phyloP scores from a whole-genome alignment of 768 basidiomycete species.

The Termitomyces sp. region DNA sequence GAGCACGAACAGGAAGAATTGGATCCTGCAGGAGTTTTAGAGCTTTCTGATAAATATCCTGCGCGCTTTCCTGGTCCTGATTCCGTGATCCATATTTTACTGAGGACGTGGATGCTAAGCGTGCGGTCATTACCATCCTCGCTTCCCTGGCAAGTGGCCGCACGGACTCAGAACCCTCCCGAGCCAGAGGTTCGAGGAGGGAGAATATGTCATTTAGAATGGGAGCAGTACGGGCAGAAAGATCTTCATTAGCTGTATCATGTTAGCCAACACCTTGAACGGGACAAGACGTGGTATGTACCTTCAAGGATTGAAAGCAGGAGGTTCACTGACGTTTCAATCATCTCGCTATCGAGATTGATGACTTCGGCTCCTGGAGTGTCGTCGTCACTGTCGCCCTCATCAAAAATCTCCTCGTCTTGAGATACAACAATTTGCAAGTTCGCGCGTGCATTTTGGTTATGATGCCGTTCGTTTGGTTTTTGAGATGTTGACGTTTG shows the following conservation, averaged over 20 bases:
- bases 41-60: constrained; percentile 81
- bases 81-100: constrained; percentile 18
- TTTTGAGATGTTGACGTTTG: constrained; percentile 20
- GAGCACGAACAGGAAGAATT: constrained; percentile 89
- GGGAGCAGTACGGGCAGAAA: constrained; percentile 58
- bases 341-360: constrained; percentile 57
- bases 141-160: constrained; percentile 72
- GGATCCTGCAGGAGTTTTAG: constrained; percentile 88
- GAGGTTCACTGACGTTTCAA: constrained; percentile 73
- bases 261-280: neutral
- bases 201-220: constrained; percentile 69
- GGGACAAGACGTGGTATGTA: constrained; percentile 23
- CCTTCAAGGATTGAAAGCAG: constrained; percentile 87
- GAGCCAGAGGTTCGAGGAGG: constrained; percentile 55
- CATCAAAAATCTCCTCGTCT: constrained; percentile 37
- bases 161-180: constrained; percentile 41
- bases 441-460: constrained; percentile 9
- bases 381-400: constrained; percentile 57
- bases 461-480: constrained; percentile 16
- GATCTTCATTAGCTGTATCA: constrained; percentile 45
- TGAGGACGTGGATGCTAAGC: constrained; percentile 59
- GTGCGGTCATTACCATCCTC: constrained; percentile 77
- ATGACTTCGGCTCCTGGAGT: constrained; percentile 35
- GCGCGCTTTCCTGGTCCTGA: constrained; percentile 38
- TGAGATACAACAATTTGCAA: constrained; percentile 32